Percentiles rank a stretch among this genome's conserved stretches.
phyloP scores from a whole-genome alignment of 2,329 filamentous ascomycete genomes.

The Alternaria brassicicola region DNA sequence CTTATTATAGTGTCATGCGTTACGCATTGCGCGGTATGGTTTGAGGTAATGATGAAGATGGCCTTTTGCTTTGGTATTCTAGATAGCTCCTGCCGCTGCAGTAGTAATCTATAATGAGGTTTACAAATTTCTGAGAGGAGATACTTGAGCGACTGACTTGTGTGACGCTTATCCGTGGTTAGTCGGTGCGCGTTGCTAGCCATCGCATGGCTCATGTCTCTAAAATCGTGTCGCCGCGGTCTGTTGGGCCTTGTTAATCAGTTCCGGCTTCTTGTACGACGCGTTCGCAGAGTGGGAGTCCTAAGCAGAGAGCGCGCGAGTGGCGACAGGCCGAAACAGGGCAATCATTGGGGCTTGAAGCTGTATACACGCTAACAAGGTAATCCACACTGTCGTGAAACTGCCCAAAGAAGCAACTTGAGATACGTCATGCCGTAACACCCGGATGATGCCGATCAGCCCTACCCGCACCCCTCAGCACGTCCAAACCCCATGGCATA shows the following conservation, averaged over 20 bases:
- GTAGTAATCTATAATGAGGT: not conserved
- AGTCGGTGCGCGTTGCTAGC: not conserved
- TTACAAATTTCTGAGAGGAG: not conserved
- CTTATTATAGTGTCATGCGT: not conserved
- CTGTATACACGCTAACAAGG: slow-evolving; percentile 1
- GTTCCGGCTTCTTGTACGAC: not conserved
- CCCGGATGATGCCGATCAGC: not conserved
- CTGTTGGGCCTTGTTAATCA: not conserved
- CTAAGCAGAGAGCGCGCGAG: not conserved
- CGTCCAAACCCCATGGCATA: slow-evolving; percentile 7
- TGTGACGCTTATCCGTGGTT: not conserved
- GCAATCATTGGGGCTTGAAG: not conserved
- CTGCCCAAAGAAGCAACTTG: slow-evolving; percentile 1
- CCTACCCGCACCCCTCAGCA: slow-evolving; percentile 1
- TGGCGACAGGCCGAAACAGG: not conserved
- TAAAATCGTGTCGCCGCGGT: not conserved
- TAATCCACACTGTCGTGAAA: not conserved
- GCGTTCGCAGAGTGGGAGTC: not conserved
- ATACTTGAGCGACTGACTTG: not conserved
- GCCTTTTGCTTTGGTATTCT: not conserved
- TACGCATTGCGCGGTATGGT: not conserved
- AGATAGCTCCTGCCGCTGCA: not conserved
- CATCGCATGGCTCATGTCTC: not conserved
- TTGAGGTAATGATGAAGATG: not conserved
- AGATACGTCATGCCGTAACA: slow-evolving; percentile 6